Evolutionary conservation across 2,329 filamentous ascomycete genomes (phyloP).

Genomic region (Graphilbum fragrans): DNA sequence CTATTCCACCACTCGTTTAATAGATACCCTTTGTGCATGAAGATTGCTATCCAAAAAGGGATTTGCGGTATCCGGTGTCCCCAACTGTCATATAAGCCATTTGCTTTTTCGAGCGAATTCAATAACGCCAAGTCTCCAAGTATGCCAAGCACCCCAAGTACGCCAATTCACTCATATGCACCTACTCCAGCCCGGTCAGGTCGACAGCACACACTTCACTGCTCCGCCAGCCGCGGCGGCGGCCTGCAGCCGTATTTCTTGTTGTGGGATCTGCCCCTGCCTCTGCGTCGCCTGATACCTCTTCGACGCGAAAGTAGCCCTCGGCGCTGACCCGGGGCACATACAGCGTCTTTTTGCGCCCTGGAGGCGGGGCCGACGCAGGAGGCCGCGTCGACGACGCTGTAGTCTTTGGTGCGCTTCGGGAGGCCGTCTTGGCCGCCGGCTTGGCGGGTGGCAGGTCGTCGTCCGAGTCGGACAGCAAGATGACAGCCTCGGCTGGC

Average conservation of each 20-base stretch:
- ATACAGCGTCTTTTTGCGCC: conserved; percentile 5
- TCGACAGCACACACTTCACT: conserved; percentile 5
- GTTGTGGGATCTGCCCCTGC: not conserved
- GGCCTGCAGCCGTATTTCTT: not conserved
- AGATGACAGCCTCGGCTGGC: not conserved
- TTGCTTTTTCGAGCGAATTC: no score
- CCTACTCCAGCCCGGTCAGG: conserved; percentile 1
- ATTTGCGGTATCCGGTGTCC: no score
- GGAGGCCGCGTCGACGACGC: not conserved
- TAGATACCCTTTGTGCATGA: no score
- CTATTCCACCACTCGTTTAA: no score
- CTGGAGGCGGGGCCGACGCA: not conserved
- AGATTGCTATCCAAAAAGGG: no score
- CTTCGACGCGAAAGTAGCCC: conserved; percentile 16
- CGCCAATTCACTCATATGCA: no score
- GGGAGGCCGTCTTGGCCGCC: not conserved
- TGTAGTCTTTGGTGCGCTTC: not conserved
- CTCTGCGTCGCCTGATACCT: conserved; percentile 6
- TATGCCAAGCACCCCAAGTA: not conserved
- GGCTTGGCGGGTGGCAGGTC: not conserved
- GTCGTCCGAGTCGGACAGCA: not conserved
- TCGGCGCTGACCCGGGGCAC: conserved; percentile 13
- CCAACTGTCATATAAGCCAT: no score
- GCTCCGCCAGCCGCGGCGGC: conserved; percentile 1
- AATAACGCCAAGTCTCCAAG: no score